phyloP scores from a whole-genome alignment of 106 monocot genomes.

The Dendrobium chrysotoxum region DNA sequence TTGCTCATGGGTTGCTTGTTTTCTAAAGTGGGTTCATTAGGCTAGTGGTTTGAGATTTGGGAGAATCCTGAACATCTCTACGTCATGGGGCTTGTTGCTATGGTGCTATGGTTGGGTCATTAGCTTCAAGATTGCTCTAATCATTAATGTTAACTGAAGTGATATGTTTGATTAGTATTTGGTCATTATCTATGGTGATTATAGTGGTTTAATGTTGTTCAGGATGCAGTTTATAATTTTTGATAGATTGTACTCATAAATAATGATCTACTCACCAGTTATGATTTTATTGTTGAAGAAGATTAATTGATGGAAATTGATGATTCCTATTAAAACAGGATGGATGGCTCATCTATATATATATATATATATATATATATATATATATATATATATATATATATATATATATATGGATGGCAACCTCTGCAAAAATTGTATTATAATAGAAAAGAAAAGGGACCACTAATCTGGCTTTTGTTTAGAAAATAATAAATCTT shows the following conservation, averaged over 20 bases:
- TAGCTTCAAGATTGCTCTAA: too few relatives aligned
- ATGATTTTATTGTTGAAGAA: background rate
- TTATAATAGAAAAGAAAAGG: background rate
- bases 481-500: background rate
- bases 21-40: background rate
- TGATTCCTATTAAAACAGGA: background rate
- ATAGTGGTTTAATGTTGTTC: too few relatives aligned
- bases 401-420: background rate
- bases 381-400: background rate
- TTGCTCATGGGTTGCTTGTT: background rate
- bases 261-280: background rate
- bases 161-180: background rate
- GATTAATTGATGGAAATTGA: background rate
- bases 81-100: too few relatives aligned
- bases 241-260: background rate
- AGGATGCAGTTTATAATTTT: too few relatives aligned
- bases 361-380: conserved; percentile 1
- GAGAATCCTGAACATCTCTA: background rate
- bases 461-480: background rate
- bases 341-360: background rate
- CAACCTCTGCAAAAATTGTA: background rate
- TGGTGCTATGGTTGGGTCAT: too few relatives aligned
- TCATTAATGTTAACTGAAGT: background rate
- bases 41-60: background rate
- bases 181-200: too few relatives aligned